Base-by-base conservation (phyloP, 306 rosid genomes). In the Glycine latifolia region DNA sequence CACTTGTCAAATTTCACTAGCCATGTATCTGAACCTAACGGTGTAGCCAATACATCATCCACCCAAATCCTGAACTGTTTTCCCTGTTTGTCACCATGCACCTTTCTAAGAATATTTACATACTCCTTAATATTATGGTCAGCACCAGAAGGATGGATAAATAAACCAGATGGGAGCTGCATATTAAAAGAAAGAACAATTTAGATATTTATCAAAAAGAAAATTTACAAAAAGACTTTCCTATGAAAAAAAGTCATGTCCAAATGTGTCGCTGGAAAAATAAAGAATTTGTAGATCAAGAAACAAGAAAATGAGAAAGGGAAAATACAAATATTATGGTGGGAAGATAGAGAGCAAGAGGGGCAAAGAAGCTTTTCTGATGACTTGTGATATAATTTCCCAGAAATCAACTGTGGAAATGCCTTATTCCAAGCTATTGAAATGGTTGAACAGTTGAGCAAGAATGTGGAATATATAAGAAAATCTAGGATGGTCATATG, bases 1-100 rank as follows among this genome's bases (percentile, higher is more conserved):
- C 98, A 95, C 87, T 87, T 84, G 62, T 90, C 73, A 63, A 89
- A 91, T 89, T 86, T 93, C 84, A 91, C 84, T 11, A 95, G 88
- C 99, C 96, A 93, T 37, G 88, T 73, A 65, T 82, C 87, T 3
- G 93, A 65, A 83, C 91, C 67, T 71, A 92, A 83, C 79, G 85
- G 82, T 16, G 85, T 71, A 50, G 96, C 76, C 70, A 83, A 78
- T 17, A 91, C 85, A 70, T 79, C 81, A 79, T 95, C 98, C 62
- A 92, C 90, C 98, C 90, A 91, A 79, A 84, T 87, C 83, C 91
- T 87, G 65, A 63, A 92, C 59, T 81, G 87, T 82, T 91, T 89
- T 84, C 94, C 99, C 85, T 87, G 88, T 69, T 85, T 82, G 83
- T 95, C 93, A 83, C 99, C 99, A 54, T 90, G 85, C 70, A 44